Evolutionary conservation across 192 early-diverging fungal species (phyloP), one percentile per base, ranked within the genome.

Genomic region (Funneliformis geosporum): DNA sequence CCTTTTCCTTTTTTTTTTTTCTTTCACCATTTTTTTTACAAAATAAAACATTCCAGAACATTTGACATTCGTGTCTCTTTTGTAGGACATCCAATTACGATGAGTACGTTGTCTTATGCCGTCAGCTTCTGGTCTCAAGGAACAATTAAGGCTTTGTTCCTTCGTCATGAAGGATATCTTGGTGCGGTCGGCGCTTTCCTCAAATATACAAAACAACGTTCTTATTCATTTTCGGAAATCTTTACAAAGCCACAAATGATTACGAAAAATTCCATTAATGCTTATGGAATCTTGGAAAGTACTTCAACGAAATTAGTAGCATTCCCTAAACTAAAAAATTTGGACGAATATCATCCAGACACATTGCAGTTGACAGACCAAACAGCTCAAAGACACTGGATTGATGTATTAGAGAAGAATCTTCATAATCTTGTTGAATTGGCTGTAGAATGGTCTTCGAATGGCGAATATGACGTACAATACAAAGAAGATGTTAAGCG

Each of bases 51-150:
- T n/a, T n/a, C n/a, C n/a, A n/a, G n/a, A n/a, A n/a, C n/a, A 16
- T 39, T 82, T 44, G 21, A 25, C 65, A 73, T 64, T 8, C 69
- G n/a, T 28, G 21, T 12, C 9, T 12, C 28, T 62, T 33, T 68
- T 38, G 12, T 79, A 89, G 91, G 96, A 8, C 97, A 99, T 81
- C 94, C 96, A 1, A 91, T 95, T 73, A 98, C 97, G 16, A 99
- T 99, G 98, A 95, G 97, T 82, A 96, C 97, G 39, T 86, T 99
- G 65, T 97, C 94, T 39, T 98, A 96, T 81, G 98, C 97, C 67
- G 96, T 99, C 77, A 90, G 95, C 70, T 99, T 96, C 82, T 99
- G 98, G 98, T 97, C 96, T 43, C 94, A 96, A 79, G 98, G 97
- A 38, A 87, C 92, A 68, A 98, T 96, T 80, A 94, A 94, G 82